Evolutionary conservation across 2,329 filamentous ascomycete species (phyloP), one percentile per base, ranked within the genome.

Genomic region (Aspergillus bombycis): DNA sequence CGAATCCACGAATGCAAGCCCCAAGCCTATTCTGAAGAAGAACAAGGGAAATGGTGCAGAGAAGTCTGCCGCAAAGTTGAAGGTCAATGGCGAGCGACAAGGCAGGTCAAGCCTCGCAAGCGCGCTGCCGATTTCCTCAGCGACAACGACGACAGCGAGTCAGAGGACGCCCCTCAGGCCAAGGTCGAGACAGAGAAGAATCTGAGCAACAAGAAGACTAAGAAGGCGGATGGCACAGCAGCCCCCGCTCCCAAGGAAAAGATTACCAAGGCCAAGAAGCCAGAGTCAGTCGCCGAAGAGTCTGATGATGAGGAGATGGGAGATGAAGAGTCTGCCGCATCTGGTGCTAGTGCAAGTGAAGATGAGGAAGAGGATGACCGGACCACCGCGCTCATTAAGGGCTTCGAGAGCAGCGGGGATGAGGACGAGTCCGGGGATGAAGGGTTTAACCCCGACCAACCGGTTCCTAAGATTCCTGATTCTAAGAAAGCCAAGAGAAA

Each of bases 381-480:
- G 66, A 85, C 84, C n/a, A 78, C 80, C 36, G 83, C 81, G 23
- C 76, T 87, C 28, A 78, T 87, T 65, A 80, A 81, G 64, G 85
- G 85, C 11, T 86, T 87, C 63, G 84, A 86, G 73, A 85, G 82
- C 69, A 83, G 81, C 58, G 80, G 78, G 38, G 84, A 86, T 59
- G 82, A 84, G 45, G 82, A 84, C 45, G 82, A 82, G 41, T 80
- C 78, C 50, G 78, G 74, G 32, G 80, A 82, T 53, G 78, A 81
- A 67, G 79, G 79, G 38, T 78, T 80, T 55, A 82, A 86, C 65
- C 70, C 79, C 28, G 77, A 80, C 45, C 73, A 80, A 62, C 72
- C 76, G 16, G 74, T 82, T 12, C 82, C 82, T 43, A 72, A 75
- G 62, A 77, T 81, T 28, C 79, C 80, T 30, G 73, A 81, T 53